Conservation (phyloP, 371 early-diverging fungal genomes). For the Smittium culicis region DNA sequence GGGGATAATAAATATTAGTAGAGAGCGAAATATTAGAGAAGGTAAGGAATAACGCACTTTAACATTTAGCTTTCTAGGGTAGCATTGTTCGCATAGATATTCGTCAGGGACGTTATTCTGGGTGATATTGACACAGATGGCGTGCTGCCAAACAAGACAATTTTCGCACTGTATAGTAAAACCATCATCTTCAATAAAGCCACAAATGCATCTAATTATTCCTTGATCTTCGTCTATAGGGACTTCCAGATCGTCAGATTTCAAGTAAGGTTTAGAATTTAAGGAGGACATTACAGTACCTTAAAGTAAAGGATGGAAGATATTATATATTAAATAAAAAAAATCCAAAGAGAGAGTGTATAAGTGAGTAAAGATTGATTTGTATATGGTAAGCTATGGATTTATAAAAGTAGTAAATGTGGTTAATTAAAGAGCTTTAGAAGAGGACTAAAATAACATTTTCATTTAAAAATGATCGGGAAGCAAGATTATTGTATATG, state of each 20-base stretch:
- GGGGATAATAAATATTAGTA: neutral
- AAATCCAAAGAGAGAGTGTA: no score
- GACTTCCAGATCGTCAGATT: constrained; percentile 31
- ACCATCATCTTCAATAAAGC: constrained; percentile 88
- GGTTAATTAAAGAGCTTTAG: no score
- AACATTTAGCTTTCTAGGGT: constrained; percentile 37
- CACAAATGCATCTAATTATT: constrained; percentile 91
- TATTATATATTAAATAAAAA: no score
- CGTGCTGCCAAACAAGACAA: constrained; percentile 93
- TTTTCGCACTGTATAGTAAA: constrained; percentile 94
- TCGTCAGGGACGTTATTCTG: constrained; percentile 59
- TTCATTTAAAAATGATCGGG: no score
- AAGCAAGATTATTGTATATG: no score
- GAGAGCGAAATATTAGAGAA: constrained; percentile 4
- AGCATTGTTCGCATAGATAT: constrained; percentile 73
- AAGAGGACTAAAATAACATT: no score
- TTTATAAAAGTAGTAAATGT: no score
- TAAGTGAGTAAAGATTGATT: no score
- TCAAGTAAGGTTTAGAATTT: constrained; percentile 36
- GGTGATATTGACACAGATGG: constrained; percentile 59
- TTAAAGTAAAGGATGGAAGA: no score
- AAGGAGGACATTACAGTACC: constrained; percentile 33
- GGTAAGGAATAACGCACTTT: constrained; percentile 14
- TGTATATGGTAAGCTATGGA: no score
- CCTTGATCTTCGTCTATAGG: constrained; percentile 53